Evolutionary conservation across 2,329 filamentous ascomycete genomes (phyloP), one percentile per base, ranked within the genome.

Genomic region (Phaeosphaeriaceae sp.): DNA sequence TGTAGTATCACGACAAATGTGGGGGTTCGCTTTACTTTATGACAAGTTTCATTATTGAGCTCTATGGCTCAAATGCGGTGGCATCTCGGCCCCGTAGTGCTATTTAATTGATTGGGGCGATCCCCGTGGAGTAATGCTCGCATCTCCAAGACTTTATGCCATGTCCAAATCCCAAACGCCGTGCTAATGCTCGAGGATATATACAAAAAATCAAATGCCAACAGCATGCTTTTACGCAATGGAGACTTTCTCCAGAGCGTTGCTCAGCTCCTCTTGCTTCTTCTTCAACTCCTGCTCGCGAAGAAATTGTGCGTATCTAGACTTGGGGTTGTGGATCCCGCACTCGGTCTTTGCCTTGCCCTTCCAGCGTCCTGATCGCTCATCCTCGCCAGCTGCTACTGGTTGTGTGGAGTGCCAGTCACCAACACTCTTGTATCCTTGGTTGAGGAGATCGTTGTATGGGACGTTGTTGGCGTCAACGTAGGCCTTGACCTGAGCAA

Each of bases 241-340:
- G 25, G 64, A 58, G 36, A 74, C 66, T 48, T 72, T 63, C 76
- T 74, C 58, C 58, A 76, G 54, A 41, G 69, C 70, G 54, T 66
- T 69, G 60, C 63, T 68, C 56, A 76, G 59, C 21, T 68, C 71
- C 48, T 75, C 71, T 25, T 74, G 82, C 62, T 54, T 79, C 67
- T 36, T 78, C 82, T 91, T 89, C 73, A 84, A 81, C 75, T 92
- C 89, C 78, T 91, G 86, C 60, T 92, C 88, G 70, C 85, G 84
- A 55, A 96, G 81, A 79, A 90, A 97, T 80, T 93, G 88, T 11
- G 93, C 91, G 74, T 98, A 99, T 68, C 93, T 89, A 57, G 92
- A 96, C 78, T 93, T 90, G 80, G 95, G 96, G 85, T 98, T 98
- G 87, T 99, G 95, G 75, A 99, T 98, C 48, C 95, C 95, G 78